Evolutionary conservation across 192 early-diverging fungal species (phyloP).

Genomic region (Coemansia javaensis): DNA sequence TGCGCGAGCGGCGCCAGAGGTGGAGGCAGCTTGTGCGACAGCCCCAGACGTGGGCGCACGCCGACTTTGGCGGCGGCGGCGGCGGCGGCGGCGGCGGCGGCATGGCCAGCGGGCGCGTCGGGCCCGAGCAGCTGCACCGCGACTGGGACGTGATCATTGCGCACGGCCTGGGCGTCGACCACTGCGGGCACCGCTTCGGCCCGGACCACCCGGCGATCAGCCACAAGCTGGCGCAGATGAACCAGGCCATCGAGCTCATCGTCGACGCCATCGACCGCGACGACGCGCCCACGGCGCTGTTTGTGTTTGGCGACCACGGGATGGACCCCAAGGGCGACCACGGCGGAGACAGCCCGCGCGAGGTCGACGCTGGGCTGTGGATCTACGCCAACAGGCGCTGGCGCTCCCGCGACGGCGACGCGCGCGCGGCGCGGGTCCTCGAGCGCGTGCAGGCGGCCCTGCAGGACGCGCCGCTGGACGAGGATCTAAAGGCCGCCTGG

Average conservation of each 20-base stretch:
- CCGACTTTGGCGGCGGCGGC: slow-evolving; percentile 19
- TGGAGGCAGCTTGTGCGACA: slow-evolving; percentile 36
- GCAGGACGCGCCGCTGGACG: slow-evolving; percentile 34
- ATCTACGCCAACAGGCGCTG: slow-evolving; percentile 61
- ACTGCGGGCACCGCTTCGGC: slow-evolving; percentile 89
- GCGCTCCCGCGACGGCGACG: slow-evolving; percentile 39
- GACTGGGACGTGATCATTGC: slow-evolving; percentile 82
- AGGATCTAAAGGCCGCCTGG: slow-evolving; percentile 33
- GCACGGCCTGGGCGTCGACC: slow-evolving; percentile 94
- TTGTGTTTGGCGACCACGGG: slow-evolving; percentile 96
- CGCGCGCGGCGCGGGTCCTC: slow-evolving; percentile 20
- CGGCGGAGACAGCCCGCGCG: slow-evolving; percentile 89
- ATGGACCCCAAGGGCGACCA: slow-evolving; percentile 96
- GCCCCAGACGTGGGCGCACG: slow-evolving; percentile 22
- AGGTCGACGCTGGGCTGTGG: slow-evolving; percentile 81
- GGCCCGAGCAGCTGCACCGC: slow-evolving; percentile 16
- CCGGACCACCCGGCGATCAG: slow-evolving; percentile 84
- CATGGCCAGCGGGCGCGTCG: slow-evolving; percentile 25
- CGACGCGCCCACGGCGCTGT: slow-evolving; percentile 67
- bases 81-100: not conserved
- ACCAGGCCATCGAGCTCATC: slow-evolving; percentile 65
- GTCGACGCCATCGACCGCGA: slow-evolving; percentile 57
- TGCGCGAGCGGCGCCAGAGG: slow-evolving; percentile 6
- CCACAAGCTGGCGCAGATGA: slow-evolving; percentile 81
- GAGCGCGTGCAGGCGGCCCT: slow-evolving; percentile 5